Conservation (phyloP, 306 rosid genomes). For the Mucuna pruriens region DNA sequence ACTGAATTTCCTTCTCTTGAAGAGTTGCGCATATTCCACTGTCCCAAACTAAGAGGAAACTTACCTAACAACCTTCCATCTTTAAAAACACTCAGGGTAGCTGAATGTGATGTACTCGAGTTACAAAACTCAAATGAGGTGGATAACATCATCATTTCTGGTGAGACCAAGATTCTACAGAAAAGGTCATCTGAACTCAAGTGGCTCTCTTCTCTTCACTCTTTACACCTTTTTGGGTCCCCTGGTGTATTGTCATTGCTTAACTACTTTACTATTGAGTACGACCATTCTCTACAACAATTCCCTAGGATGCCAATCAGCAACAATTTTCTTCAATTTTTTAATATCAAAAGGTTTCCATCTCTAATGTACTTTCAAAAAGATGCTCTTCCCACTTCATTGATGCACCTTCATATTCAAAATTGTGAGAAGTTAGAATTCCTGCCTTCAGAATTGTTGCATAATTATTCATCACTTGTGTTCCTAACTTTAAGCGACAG, state of each 20-base stretch:
- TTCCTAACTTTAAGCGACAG: neutral
- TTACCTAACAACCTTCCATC: slow-evolving; percentile 7
- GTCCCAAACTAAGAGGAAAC: neutral
- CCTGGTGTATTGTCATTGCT: neutral
- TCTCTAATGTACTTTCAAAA: neutral
- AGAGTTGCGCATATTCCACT: neutral
- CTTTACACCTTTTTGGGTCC: neutral
- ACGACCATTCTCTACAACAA: neutral
- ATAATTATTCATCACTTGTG: neutral
- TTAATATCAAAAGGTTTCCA: neutral
- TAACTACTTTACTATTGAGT: neutral
- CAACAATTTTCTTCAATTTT: neutral
- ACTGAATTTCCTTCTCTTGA: neutral
- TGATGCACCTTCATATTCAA: neutral
- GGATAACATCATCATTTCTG: neutral
- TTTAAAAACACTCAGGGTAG: neutral
- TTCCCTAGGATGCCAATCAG: neutral
- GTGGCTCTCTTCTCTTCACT: neutral
- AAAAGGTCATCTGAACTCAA: neutral
- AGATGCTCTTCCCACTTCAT: neutral
- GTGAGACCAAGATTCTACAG: neutral
- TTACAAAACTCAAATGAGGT: neutral
- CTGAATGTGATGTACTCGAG: neutral
- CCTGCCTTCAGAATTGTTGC: neutral
- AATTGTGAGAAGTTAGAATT: slow-evolving; percentile 5